phyloP scores from a whole-genome alignment of 495 filamentous ascomycete genomes.

The Ascodesmis nigricans region DNA sequence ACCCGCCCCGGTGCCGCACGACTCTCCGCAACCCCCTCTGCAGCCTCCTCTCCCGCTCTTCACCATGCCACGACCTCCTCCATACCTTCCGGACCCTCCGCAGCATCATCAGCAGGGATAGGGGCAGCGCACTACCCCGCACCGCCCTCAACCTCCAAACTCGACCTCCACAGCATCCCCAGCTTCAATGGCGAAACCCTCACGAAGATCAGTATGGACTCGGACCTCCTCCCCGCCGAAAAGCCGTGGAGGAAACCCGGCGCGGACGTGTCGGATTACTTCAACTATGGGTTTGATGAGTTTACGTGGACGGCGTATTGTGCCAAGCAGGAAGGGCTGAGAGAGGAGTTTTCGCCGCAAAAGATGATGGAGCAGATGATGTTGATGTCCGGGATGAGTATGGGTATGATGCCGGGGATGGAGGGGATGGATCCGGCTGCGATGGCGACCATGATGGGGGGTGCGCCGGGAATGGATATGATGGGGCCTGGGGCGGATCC shows the following conservation, averaged over 20 bases:
- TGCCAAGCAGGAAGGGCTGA: constrained; percentile 58
- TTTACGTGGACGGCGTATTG: constrained; percentile 97
- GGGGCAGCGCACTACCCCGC: constrained; percentile 38
- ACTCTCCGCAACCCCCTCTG: constrained; percentile 18
- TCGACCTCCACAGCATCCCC: constrained; percentile 70
- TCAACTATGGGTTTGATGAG: constrained; percentile 99
- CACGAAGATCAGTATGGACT: constrained; percentile 62
- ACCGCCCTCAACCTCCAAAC: constrained; percentile 47
- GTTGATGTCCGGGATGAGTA: constrained; percentile 52
- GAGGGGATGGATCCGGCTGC: constrained; percentile 33
- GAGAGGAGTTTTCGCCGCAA: constrained; percentile 51
- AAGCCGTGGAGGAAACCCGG: constrained; percentile 94
- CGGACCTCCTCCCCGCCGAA: constrained; percentile 32
- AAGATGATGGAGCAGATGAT: constrained; percentile 78
- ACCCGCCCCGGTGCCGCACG: constrained; percentile 30
- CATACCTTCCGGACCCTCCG: constrained; percentile 20
- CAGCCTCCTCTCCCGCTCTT: constrained; percentile 10
- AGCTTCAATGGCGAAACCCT: constrained; percentile 60
- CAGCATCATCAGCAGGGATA: constrained; percentile 26
- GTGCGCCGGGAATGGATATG: constrained; percentile 22
- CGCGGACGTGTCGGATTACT: constrained; percentile 89
- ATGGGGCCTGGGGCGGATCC: constrained; percentile 69
- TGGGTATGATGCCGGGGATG: constrained; percentile 42
- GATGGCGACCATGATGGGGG: constrained; percentile 16
- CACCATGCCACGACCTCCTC: constrained; percentile 25